Evolutionary conservation across 805 yeast genomes (phyloP), one percentile per base, ranked within the genome.

Genomic region (Candida lessepsii): DNA sequence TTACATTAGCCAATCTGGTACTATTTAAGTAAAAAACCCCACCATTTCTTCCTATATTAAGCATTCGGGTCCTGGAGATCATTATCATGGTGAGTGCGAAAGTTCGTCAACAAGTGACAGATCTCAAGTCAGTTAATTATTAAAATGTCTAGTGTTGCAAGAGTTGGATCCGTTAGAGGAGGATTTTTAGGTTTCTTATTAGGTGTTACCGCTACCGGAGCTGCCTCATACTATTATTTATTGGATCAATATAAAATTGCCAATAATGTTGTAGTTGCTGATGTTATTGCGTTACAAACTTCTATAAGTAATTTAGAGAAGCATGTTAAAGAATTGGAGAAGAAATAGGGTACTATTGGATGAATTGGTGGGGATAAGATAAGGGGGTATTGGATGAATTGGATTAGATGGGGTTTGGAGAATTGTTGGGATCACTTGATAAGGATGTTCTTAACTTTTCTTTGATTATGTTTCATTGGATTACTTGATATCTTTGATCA

Each of bases 231-330:
- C 69, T 83, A 78, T 60, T 87, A 86, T 62, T 70, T 86, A 49
- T 62, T 86, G 43, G 93, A 86, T 54, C 85, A 84, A 60, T 86
- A 85, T 72, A 80, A 82, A 58, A 69, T 74, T 45, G 76, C 91
- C 50, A 85, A 82, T 58, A 76, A 75, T 51, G 83, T 83, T 14
- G 77, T 87, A 42, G 73, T 86, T 42, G 77, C 86, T 37, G 96
- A 87, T 55, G 85, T 87, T 15, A 67, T 85, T 39, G 63, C 80
- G 17, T 75, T 88, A 55, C 85, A 83, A 49, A 77, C 75, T 52
- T 78, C 88, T 19, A 80, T 86, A 45, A 69, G 76, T 50, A 73
- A 71, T 45, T 75, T 86, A 54, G 91, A 83, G 56, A 74, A 75
- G 48, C 86, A 83, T 53, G 84, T 86, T 47, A 76, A 75, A 62